A percentile compares a stretch with the other conserved stretches of the same genome.
Conservation (phyloP, 176 grass and related monocot species). For the Saccharum officinarum region DNA sequence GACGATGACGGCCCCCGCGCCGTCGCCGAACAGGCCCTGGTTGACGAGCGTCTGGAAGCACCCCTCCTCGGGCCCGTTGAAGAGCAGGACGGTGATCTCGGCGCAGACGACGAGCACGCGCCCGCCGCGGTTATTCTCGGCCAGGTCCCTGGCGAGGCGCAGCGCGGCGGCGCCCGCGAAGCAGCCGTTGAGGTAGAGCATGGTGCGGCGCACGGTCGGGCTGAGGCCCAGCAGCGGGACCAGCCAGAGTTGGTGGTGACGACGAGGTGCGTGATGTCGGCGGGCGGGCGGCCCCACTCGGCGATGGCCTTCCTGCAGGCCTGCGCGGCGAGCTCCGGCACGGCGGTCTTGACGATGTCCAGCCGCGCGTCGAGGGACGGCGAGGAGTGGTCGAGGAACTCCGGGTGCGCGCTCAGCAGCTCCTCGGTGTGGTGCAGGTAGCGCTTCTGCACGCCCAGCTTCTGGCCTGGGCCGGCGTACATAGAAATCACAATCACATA, state of each 20-base stretch:
- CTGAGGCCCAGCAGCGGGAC: conserved; percentile 54
- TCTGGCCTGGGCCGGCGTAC: conserved; percentile 15
- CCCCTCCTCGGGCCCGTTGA: conserved; percentile 34
- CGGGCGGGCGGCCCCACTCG: conserved; percentile 50
- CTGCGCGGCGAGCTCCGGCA: conserved; percentile 51
- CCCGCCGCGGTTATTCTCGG: conserved; percentile 62
- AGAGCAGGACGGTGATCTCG: conserved; percentile 48
- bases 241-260: conserved; percentile 59
- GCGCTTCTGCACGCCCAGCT: conserved; percentile 31
- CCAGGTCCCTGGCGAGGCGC: conserved; percentile 65
- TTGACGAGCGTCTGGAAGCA: conserved; percentile 37
- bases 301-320: conserved; percentile 51
- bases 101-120: conserved; percentile 58
- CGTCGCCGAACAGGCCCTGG: conserved; percentile 56
- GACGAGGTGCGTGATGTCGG: conserved; percentile 66
- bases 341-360: conserved; percentile 37
- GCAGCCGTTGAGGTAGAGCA: conserved; percentile 46
- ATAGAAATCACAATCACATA: no score
- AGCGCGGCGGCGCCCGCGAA: conserved; percentile 45
- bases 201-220: conserved; percentile 33
- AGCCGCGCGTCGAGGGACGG: conserved; percentile 47
- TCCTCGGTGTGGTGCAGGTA: conserved; percentile 47
- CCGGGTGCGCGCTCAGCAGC: conserved; percentile 32
- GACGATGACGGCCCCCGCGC: conserved; percentile 37
- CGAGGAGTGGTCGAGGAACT: conserved; percentile 22